phyloP scores from a whole-genome alignment of 148 eudicot genomes.

The Cornus florida region DNA sequence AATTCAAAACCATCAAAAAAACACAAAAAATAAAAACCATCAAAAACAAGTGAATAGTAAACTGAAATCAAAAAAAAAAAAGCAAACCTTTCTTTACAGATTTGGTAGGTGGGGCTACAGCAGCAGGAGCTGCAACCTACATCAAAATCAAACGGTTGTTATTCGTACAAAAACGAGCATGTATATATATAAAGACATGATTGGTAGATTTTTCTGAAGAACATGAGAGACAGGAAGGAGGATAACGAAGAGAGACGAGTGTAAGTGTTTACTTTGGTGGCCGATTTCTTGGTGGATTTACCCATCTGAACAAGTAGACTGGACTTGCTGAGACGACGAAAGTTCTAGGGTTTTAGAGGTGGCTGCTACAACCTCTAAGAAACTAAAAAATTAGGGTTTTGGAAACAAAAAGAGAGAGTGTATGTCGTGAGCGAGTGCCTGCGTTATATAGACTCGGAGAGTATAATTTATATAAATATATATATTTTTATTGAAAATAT shows the following conservation, averaged over 20 bases:
- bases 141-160: constrained; percentile 2
- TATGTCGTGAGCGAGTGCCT: background rate
- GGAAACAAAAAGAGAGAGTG: background rate
- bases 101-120: constrained; percentile 31
- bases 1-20: background rate
- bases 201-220: too few species aligned
- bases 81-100: constrained; percentile 59
- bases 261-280: constrained; percentile 30
- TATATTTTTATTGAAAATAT: too few species aligned
- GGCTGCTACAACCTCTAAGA: background rate
- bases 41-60: background rate
- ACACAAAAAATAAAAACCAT: background rate
- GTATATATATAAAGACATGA: too few species aligned
- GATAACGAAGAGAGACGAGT: background rate
- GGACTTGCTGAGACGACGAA: background rate
- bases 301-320: constrained; percentile 26
- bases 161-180: background rate
- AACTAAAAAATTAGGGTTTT: background rate
- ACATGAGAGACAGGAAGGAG: too few species aligned
- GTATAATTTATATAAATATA: too few species aligned
- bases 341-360: constrained; percentile 15
- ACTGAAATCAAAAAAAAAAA: background rate
- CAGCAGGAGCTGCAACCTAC: constrained; percentile 50
- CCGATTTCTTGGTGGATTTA: constrained; percentile 48
- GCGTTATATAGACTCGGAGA: too few species aligned